Evolutionary conservation across 495 filamentous ascomycete species (phyloP).

Genomic region (Aspergillus sclerotiicarbonarius): DNA sequence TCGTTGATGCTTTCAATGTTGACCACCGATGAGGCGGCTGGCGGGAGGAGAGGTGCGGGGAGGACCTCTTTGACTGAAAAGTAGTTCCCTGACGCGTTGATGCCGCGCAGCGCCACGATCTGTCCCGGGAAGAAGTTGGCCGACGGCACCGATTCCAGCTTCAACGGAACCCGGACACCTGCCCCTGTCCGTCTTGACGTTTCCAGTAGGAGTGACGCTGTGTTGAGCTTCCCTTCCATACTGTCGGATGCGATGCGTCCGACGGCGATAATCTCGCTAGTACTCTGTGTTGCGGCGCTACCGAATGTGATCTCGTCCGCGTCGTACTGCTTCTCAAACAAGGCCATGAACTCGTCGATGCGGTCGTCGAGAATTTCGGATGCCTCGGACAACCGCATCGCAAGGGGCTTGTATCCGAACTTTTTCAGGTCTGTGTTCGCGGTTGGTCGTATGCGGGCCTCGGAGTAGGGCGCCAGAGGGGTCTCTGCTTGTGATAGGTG

Average conservation of each 20-base stretch:
- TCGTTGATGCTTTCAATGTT: slow-evolving; percentile 63
- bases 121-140: slow-evolving; percentile 94
- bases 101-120: slow-evolving; percentile 81
- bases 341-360: slow-evolving; percentile 78
- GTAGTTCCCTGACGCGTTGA: slow-evolving; percentile 80
- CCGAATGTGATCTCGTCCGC: slow-evolving; percentile 83
- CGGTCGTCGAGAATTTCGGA: slow-evolving; percentile 92
- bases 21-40: slow-evolving; percentile 60
- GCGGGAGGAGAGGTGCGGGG: slow-evolving; percentile 65
- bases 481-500: slow-evolving; percentile 67
- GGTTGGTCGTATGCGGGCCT: slow-evolving; percentile 76
- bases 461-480: slow-evolving; percentile 67
- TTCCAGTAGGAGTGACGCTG: slow-evolving; percentile 81
- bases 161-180: slow-evolving; percentile 75
- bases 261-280: slow-evolving; percentile 82
- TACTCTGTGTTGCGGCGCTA: slow-evolving; percentile 78
- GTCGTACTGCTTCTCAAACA: slow-evolving; percentile 71
- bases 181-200: slow-evolving; percentile 81
- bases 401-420: slow-evolving; percentile 84
- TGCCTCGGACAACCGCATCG: slow-evolving; percentile 88
- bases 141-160: slow-evolving; percentile 62
- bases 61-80: slow-evolving; percentile 80
- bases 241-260: slow-evolving; percentile 88
- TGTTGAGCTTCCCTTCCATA: slow-evolving; percentile 77
- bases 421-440: slow-evolving; percentile 85